Percentiles rank a stretch among this genome's conserved stretches.
These are phyloP conservation scores for Huiozyma naganishii DNA, from an alignment of 805 yeast genomes.

Conservation along the genomic window DNA sequence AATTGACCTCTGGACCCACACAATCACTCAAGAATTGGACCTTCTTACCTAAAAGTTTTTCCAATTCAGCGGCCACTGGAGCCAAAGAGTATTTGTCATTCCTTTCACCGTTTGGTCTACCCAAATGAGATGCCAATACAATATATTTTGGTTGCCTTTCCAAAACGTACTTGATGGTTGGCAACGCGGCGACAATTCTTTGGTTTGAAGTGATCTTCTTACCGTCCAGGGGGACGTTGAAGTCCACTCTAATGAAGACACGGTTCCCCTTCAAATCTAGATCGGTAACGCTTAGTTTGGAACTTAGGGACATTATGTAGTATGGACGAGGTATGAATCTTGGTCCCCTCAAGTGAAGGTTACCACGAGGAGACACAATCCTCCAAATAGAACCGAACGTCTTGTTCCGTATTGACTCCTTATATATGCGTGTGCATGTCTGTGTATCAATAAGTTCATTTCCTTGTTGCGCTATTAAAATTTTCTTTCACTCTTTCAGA, in stretches of 20 bases:
- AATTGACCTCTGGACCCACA: slow-evolving; percentile 86
- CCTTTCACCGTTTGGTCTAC: slow-evolving; percentile 96
- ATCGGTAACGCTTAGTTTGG: slow-evolving; percentile 88
- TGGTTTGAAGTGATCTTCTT: slow-evolving; percentile 97
- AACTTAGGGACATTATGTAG: slow-evolving; percentile 74
- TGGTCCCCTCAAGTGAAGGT: background rate
- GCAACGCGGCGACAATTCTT: slow-evolving; percentile 98
- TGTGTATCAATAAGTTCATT: too few relatives aligned
- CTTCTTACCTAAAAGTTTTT: slow-evolving; percentile 57
- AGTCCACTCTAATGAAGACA: slow-evolving; percentile 97
- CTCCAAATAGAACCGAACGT: too few relatives aligned
- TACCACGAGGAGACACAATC: too few relatives aligned
- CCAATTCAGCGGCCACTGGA: slow-evolving; percentile 88
- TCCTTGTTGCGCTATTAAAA: too few relatives aligned
- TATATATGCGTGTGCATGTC: too few relatives aligned
- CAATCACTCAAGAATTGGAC: slow-evolving; percentile 81
- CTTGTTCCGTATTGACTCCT: too few relatives aligned
- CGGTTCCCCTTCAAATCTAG: slow-evolving; percentile 79
- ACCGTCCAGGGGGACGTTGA: slow-evolving; percentile 93
- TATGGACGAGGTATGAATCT: background rate
- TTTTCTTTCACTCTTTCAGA: too few relatives aligned
- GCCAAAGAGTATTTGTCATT: slow-evolving; percentile 79
- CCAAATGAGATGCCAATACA: slow-evolving; percentile 92
- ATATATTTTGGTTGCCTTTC: slow-evolving; percentile 87
- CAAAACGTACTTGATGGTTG: slow-evolving; percentile 91